Conservation (phyloP, 108 stramenopile genomes). For the Skeletonema costatum region DNA sequence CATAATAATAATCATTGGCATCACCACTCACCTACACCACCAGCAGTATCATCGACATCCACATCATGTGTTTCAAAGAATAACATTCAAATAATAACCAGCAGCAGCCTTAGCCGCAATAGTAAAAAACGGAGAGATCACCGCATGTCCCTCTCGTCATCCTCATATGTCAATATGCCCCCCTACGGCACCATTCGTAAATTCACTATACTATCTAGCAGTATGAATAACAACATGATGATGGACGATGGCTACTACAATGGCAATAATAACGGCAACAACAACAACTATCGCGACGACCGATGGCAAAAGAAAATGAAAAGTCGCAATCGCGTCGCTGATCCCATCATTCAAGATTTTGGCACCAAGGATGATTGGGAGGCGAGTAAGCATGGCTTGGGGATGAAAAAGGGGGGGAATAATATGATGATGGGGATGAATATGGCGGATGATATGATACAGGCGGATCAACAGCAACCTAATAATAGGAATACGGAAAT, state of each 20-base stretch:
- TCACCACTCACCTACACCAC: too few relatives aligned
- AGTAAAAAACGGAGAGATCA: neutral
- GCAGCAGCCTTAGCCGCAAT: neutral
- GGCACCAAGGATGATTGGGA: constrained; percentile 11
- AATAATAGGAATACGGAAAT: too few relatives aligned
- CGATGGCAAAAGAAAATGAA: neutral
- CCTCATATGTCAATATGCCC: neutral
- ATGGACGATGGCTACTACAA: neutral
- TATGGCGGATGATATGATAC: constrained; percentile 9
- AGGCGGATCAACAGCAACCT: neutral
- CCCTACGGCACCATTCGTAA: neutral
- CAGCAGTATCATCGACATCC: neutral
- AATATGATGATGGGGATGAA: neutral
- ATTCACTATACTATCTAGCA: neutral
- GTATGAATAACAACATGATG: constrained; percentile 1
- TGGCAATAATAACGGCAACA: neutral
- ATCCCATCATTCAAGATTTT: constrained; percentile 30
- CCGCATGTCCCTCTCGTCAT: neutral
- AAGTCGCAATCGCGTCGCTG: neutral
- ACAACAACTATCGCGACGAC: constrained; percentile 1
- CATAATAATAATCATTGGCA: too few relatives aligned
- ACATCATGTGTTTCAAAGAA: neutral
- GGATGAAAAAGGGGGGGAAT: neutral
- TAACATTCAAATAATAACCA: neutral
- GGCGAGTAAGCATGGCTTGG: constrained; percentile 15